Evolutionary conservation across 2,329 filamentous ascomycete species (phyloP).

Genomic region (Cordyceps militaris): DNA sequence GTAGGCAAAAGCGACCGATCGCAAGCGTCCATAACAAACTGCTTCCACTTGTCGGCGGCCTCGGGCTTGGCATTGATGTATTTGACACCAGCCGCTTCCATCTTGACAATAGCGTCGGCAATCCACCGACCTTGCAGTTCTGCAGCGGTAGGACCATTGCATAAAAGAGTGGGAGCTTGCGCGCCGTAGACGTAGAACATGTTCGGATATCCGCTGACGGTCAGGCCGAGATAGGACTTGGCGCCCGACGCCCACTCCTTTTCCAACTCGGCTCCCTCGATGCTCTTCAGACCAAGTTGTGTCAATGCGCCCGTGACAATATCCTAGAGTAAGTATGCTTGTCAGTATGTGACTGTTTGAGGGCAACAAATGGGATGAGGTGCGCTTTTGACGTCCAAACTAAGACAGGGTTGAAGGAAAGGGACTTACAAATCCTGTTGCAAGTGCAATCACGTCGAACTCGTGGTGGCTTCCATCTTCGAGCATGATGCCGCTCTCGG

Average conservation of each 20-base stretch:
- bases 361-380: background rate
- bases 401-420: conserved; percentile 15
- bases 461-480: conserved; percentile 27
- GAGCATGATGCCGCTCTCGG: conserved; percentile 31
- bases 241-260: conserved; percentile 18
- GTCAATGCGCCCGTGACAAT: conserved; percentile 20
- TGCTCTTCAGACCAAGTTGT: conserved; percentile 21
- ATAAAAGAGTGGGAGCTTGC: conserved; percentile 14
- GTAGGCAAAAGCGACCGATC: background rate
- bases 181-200: conserved; percentile 18
- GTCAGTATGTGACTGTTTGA: background rate
- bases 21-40: background rate
- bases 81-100: background rate
- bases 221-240: conserved; percentile 22
- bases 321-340: conserved; percentile 12
- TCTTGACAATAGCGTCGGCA: background rate
- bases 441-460: conserved; percentile 29
- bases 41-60: background rate
- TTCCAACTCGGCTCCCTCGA: conserved; percentile 24
- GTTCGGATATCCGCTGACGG: conserved; percentile 15
- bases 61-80: conserved; percentile 3
- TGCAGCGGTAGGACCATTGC: conserved; percentile 16
- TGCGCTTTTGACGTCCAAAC: background rate
- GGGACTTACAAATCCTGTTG: conserved; percentile 23
- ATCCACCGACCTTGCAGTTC: conserved; percentile 14